Percentiles rank a stretch among this genome's conserved stretches.
phyloP scores from a whole-genome alignment of 495 filamentous ascomycete species.

The Achaetomiella virescens region DNA sequence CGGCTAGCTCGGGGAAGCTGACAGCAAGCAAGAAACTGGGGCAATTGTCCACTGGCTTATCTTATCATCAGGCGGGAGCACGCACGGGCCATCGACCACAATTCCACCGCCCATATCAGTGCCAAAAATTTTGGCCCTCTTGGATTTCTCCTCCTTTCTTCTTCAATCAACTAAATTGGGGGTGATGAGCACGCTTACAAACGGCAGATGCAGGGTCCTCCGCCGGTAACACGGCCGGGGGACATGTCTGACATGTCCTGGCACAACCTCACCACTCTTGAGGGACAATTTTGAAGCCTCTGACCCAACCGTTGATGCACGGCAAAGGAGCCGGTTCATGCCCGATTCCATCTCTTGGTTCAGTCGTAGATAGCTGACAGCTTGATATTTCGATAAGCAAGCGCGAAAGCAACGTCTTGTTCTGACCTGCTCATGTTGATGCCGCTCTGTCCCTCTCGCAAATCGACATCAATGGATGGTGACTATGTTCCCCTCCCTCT shows the following conservation, averaged over 20 bases:
- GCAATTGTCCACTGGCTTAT: too few relatives aligned
- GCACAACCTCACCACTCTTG: conserved; percentile 51
- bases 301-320: conserved; percentile 48
- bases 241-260: conserved; percentile 53
- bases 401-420: too few relatives aligned
- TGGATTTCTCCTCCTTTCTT: conserved; percentile 23
- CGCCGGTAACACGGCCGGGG: conserved; percentile 27
- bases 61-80: not conserved
- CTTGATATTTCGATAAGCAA: too few relatives aligned
- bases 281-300: conserved; percentile 53
- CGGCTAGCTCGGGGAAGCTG: too few relatives aligned
- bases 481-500: too few relatives aligned
- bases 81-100: conserved; percentile 8
- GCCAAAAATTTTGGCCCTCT: conserved; percentile 11
- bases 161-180: conserved; percentile 54
- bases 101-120: not conserved
- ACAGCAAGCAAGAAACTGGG: too few relatives aligned
- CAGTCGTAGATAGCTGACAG: conserved; percentile 8
- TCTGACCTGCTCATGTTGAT: not conserved
- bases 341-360: not conserved
- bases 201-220: conserved; percentile 33
- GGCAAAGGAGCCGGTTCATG: conserved; percentile 7
- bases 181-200: conserved; percentile 48
- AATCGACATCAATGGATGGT: not conserved
- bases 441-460: not conserved